These are phyloP conservation scores for Tothia fuscella DNA, from an alignment of 2,329 filamentous ascomycete species.

Conservation along the genomic window DNA sequence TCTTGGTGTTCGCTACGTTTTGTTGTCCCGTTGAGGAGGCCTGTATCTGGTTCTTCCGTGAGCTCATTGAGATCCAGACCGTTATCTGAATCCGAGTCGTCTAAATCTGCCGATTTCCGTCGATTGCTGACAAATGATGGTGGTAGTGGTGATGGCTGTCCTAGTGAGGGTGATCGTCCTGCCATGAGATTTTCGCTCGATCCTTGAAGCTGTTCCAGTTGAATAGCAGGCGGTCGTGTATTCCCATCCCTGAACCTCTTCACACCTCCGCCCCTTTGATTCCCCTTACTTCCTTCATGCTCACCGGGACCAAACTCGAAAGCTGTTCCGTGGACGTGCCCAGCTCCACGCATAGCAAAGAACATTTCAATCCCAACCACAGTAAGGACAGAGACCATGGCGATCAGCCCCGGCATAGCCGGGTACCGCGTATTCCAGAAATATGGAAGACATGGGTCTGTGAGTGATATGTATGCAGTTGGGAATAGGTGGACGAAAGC, in stretches of 20 bases:
- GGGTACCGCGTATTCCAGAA: conserved; percentile 72
- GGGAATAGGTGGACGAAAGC: conserved; percentile 50
- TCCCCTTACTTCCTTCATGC: background rate
- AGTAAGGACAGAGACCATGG: conserved; percentile 64
- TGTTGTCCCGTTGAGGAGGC: conserved; percentile 8
- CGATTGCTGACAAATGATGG: background rate
- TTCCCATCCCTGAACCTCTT: conserved; percentile 2
- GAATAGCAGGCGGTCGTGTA: background rate
- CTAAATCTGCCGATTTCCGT: background rate
- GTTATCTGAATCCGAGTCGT: conserved; percentile 2
- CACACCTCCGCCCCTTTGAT: background rate
- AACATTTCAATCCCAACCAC: conserved; percentile 14
- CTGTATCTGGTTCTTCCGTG: background rate
- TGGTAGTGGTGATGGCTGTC: conserved; percentile 8
- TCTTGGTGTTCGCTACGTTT: background rate
- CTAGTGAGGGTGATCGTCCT: conserved; percentile 7
- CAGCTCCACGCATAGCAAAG: conserved; percentile 12
- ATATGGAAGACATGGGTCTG: conserved; percentile 55
- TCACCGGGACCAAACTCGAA: conserved; percentile 1
- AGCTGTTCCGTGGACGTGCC: conserved; percentile 9
- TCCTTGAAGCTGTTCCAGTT: background rate
- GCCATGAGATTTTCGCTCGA: conserved; percentile 8
- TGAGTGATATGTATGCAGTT: conserved; percentile 48
- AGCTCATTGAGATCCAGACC: background rate
- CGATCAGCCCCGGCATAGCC: conserved; percentile 68